These are phyloP conservation scores for Theileria parva DNA, from an alignment of 169 alveolate genomes.

Conservation along the genomic window DNA sequence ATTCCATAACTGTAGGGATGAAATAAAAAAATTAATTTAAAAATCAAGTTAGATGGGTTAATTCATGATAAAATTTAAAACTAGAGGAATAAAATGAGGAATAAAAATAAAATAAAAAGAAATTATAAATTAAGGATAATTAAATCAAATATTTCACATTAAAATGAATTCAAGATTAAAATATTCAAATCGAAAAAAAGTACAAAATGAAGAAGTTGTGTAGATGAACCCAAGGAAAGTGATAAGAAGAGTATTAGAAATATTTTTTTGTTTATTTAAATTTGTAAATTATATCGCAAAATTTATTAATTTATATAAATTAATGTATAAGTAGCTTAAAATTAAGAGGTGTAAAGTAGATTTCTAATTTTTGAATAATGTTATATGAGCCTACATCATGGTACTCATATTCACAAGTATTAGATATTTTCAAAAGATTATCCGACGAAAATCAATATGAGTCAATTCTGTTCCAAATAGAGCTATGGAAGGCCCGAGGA, in stretches of 20 bases:
- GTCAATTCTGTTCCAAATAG: conserved; percentile 46
- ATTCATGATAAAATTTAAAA: too few relatives aligned
- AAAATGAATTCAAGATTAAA: not conserved
- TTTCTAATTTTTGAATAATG: conserved; percentile 2
- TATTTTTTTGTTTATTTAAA: too few relatives aligned
- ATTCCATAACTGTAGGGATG: not conserved
- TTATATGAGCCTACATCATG: conserved; percentile 56
- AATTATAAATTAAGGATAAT: not conserved
- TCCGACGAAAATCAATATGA: conserved; percentile 38
- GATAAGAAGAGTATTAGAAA: not conserved
- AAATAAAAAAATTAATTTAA: too few relatives aligned
- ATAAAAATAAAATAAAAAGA: too few relatives aligned
- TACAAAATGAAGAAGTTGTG: not conserved
- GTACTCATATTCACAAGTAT: conserved; percentile 57
- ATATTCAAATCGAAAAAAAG: not conserved
- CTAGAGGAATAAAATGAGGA: too few relatives aligned
- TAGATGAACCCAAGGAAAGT: not conserved
- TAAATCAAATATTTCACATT: not conserved
- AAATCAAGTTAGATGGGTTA: not conserved
- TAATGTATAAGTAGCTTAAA: not conserved
- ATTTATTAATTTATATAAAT: not conserved
- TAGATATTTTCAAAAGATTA: conserved; percentile 41
- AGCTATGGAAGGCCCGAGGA: conserved; percentile 58
- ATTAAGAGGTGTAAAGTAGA: not conserved
- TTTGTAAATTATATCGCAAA: not conserved